These are phyloP conservation scores for Jaltomata sinuosa DNA, from an alignment of 257 asterid species.

Conservation along the genomic window DNA sequence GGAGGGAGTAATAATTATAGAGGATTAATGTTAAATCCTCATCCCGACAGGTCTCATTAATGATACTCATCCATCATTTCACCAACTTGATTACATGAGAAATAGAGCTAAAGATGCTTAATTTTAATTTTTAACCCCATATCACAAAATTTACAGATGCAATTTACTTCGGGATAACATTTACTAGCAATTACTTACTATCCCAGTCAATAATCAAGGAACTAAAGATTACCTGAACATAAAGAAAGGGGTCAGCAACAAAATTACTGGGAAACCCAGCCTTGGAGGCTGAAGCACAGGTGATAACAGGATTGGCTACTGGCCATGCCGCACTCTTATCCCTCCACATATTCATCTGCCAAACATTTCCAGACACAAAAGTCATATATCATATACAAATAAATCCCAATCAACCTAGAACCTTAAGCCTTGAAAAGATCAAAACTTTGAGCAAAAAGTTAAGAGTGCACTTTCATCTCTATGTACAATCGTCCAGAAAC, in stretches of 20 bases:
- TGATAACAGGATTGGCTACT: constrained; percentile 57
- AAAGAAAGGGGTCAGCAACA: constrained; percentile 70
- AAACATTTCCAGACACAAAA: constrained; percentile 3
- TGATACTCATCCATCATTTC: neutral
- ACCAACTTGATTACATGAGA: neutral
- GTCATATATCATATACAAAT: neutral
- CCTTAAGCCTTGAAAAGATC: neutral
- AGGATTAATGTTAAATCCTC: neutral
- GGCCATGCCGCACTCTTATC: constrained; percentile 67
- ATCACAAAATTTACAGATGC: neutral
- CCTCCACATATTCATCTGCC: constrained; percentile 53
- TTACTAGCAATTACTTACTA: neutral
- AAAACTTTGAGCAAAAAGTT: neutral
- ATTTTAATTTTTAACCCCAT: neutral
- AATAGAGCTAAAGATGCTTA: neutral
- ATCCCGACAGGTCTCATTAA: neutral
- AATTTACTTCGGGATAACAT: neutral
- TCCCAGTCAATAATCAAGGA: neutral
- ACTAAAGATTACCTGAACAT: constrained; percentile 25
- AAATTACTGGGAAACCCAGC: constrained; percentile 62
- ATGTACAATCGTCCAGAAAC: neutral
- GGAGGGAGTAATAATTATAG: neutral
- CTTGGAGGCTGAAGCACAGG: constrained; percentile 62
- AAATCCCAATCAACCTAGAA: neutral
- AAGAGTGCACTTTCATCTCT: neutral